Conservation (phyloP, 1,139 yeast species). For the Pneumocystis carinii region DNA sequence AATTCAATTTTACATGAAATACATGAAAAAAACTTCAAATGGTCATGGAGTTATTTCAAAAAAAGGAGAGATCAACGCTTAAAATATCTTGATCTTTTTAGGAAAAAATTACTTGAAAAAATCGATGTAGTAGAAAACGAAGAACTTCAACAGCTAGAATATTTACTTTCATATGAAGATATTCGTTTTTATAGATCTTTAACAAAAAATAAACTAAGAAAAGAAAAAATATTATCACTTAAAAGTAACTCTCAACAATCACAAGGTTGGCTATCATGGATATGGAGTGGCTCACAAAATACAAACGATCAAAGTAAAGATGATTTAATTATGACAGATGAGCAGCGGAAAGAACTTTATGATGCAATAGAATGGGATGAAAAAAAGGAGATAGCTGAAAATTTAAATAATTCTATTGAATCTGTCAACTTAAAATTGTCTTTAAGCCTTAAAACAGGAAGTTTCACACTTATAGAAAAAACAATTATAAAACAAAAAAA, state of each 20-base stretch:
- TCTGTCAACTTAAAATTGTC: conserved; percentile 51
- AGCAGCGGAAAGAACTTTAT: conserved; percentile 52
- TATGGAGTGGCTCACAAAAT: conserved; percentile 23
- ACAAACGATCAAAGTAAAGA: conserved; percentile 7
- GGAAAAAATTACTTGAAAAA: conserved; percentile 30
- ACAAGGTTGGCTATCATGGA: conserved; percentile 25
- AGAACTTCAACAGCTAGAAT: conserved; percentile 41
- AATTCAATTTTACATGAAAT: conserved; percentile 59
- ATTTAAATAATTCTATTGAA: conserved; percentile 55
- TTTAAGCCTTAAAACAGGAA: conserved; percentile 62
- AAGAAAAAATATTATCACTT: conserved; percentile 30
- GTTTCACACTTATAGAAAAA: conserved; percentile 42
- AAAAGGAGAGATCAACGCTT: conserved; percentile 58
- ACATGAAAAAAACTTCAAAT: conserved; percentile 60
- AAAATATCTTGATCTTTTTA: conserved; percentile 57
- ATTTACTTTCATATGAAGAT: conserved; percentile 54
- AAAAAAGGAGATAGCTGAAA: conserved; percentile 32
- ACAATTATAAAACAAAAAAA: conserved; percentile 18
- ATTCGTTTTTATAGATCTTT: conserved; percentile 71
- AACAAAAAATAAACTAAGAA: conserved; percentile 50
- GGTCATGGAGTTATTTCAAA: conserved; percentile 80
- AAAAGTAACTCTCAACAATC: conserved; percentile 10
- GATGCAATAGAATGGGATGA: conserved; percentile 92
- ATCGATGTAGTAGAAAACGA: conserved; percentile 25
- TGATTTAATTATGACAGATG: conserved; percentile 28